Conservation (phyloP, 2,329 filamentous ascomycete species). For the Aspergillus awamori region DNA sequence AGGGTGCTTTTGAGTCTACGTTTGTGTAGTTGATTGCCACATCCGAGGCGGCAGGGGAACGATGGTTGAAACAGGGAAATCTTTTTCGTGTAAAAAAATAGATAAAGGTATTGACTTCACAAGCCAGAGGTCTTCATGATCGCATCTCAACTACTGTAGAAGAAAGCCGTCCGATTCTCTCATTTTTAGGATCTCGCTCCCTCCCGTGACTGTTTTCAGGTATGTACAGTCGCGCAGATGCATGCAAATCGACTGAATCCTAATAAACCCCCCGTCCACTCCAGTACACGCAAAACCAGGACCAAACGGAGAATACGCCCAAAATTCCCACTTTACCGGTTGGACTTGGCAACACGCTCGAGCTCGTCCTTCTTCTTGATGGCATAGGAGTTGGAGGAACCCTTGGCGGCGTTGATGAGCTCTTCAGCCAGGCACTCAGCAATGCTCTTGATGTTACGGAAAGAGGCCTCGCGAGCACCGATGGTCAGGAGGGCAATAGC, state of each 20-base stretch:
- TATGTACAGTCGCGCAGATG: constrained; percentile 47
- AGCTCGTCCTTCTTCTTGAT: constrained; percentile 99
- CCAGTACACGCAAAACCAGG: constrained; percentile 44
- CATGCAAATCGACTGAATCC: constrained; percentile 47
- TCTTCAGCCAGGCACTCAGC: constrained; percentile 99
- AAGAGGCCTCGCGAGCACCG: constrained; percentile 95
- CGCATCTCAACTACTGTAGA: constrained; percentile 46
- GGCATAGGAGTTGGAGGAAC: constrained; percentile 99
- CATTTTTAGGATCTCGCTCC: constrained; percentile 42
- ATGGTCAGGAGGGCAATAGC: constrained; percentile 98
- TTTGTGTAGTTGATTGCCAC: background rate
- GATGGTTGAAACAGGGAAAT: constrained; percentile 16
- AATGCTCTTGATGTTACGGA: constrained; percentile 99
- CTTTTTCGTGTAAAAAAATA: constrained; percentile 27
- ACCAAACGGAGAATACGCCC: constrained; percentile 44
- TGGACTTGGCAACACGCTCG: constrained; percentile 99
- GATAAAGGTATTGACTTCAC: constrained; percentile 28
- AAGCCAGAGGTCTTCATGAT: constrained; percentile 42
- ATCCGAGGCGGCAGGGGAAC: background rate
- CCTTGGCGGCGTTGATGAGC: constrained; percentile 99
- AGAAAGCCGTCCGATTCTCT: constrained; percentile 44
- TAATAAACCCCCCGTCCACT: constrained; percentile 46
- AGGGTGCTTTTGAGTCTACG: background rate
- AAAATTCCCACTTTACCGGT: constrained; percentile 77
- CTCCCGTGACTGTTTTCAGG: constrained; percentile 40